phyloP scores from a whole-genome alignment of 805 yeast species.

The Schizosaccharomyces lindneri region DNA sequence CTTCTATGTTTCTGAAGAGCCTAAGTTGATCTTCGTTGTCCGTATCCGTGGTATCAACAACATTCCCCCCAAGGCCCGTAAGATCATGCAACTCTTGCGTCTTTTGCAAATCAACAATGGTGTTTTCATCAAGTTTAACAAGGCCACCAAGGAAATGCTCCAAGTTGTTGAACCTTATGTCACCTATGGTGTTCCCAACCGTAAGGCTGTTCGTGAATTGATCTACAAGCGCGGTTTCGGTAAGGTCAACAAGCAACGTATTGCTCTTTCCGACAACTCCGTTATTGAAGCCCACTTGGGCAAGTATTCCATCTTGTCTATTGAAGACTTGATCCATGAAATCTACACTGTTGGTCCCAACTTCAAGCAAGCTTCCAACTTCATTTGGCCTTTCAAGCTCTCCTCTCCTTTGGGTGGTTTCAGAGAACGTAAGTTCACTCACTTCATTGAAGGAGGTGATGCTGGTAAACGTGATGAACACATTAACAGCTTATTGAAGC shows the following conservation, averaged over 20 bases:
- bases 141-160: constrained; percentile 54
- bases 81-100: constrained; percentile 54
- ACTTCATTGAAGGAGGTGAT: constrained; percentile 68
- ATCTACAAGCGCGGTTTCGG: constrained; percentile 71
- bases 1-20: constrained; percentile 62
- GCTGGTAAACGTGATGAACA: constrained; percentile 61
- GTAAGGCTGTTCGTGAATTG: constrained; percentile 47
- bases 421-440: constrained; percentile 58
- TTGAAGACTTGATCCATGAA: constrained; percentile 63
- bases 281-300: constrained; percentile 48
- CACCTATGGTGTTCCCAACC: constrained; percentile 62
- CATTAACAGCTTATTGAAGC: constrained; percentile 50
- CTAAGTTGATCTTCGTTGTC: constrained; percentile 41
- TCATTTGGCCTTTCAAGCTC: constrained; percentile 66
- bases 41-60: constrained; percentile 62
- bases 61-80: constrained; percentile 65
- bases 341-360: constrained; percentile 63
- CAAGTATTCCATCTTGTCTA: constrained; percentile 47
- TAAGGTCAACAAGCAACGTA: constrained; percentile 56
- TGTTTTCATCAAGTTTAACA: constrained; percentile 54
- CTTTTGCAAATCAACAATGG: constrained; percentile 60
- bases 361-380: constrained; percentile 69
- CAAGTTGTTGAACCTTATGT: constrained; percentile 61
- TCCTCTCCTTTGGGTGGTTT: constrained; percentile 67
- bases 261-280: constrained; percentile 43